phyloP scores from a whole-genome alignment of 371 early-diverging fungal species.

The Mortierella sp. region DNA sequence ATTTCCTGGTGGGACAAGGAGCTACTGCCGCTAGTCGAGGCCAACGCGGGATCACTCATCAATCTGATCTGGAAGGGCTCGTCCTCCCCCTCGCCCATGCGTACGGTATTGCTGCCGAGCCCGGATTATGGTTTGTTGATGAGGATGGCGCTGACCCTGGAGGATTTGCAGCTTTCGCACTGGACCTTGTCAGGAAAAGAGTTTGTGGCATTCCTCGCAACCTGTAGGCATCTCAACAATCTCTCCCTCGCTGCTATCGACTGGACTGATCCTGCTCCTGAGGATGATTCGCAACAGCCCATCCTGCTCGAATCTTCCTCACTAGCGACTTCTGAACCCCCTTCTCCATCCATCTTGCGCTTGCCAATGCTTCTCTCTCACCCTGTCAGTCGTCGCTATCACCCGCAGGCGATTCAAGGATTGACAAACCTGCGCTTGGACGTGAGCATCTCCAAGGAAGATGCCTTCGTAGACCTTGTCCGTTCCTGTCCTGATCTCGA shows the following conservation, averaged over 20 bases:
- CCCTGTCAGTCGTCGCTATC: not conserved
- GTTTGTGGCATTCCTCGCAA: constrained; percentile 17
- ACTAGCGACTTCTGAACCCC: not conserved
- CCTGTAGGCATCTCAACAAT: constrained; percentile 13
- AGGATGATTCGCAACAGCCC: not conserved
- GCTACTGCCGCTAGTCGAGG: constrained; percentile 22
- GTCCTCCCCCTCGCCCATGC: constrained; percentile 1
- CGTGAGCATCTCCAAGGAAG: constrained; percentile 19
- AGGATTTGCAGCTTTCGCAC: constrained; percentile 33
- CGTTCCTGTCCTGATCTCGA: constrained; percentile 32
- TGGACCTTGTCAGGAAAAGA: constrained; percentile 31
- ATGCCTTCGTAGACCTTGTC: constrained; percentile 32
- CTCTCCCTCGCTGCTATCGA: constrained; percentile 29
- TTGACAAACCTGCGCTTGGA: constrained; percentile 26
- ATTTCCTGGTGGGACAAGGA: constrained; percentile 38
- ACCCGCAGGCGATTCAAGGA: not conserved
- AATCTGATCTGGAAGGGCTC: constrained; percentile 31
- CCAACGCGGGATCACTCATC: constrained; percentile 29
- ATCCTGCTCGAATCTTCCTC: not conserved
- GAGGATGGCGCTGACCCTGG: constrained; percentile 27
- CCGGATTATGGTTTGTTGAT: constrained; percentile 28
- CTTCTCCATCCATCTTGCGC: not conserved
- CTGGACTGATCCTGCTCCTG: constrained; percentile 21
- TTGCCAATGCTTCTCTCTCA: not conserved
- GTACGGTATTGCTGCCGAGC: not conserved